A percentile compares a stretch with the other conserved stretches of the same genome.
Evolutionary conservation across 768 basidiomycete genomes (phyloP).

Genomic region (Lentinula aciculospora): DNA sequence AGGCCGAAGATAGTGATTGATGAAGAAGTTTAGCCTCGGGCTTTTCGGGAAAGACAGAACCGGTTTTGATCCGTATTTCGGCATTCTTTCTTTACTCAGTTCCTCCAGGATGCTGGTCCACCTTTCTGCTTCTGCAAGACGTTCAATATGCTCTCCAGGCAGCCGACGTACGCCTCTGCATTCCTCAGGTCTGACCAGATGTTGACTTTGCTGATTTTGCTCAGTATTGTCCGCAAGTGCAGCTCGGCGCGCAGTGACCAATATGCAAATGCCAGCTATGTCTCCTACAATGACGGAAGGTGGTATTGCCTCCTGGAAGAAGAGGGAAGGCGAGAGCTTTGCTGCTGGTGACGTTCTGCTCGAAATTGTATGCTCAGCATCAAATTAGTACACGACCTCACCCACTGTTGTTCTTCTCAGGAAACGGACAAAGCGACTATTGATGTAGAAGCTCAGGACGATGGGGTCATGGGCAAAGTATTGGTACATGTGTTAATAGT

Average conservation of each 20-base stretch:
- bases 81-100: not conserved
- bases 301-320: constrained; percentile 88
- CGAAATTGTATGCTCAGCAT: constrained; percentile 64
- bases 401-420: constrained; percentile 28
- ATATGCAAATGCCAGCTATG: constrained; percentile 94
- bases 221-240: constrained; percentile 52
- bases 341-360: constrained; percentile 78
- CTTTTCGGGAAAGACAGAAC: not conserved
- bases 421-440: constrained; percentile 96
- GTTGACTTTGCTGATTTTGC: not conserved
- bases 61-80: not conserved
- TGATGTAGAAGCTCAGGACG: constrained; percentile 98
- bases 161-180: not conserved
- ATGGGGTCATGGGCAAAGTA: constrained; percentile 92
- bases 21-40: constrained; percentile 6
- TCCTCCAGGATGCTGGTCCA: not conserved
- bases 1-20: not conserved
- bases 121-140: not conserved
- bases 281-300: constrained; percentile 97
- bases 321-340: constrained; percentile 77
- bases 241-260: constrained; percentile 56
- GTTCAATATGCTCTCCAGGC: not conserved
- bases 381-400: not conserved
- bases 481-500: constrained; percentile 46
- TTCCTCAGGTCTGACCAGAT: not conserved